Evolutionary conservation across 192 early-diverging fungal species (phyloP), one percentile per base, ranked within the genome.

Genomic region (Linnemannia elongata): DNA sequence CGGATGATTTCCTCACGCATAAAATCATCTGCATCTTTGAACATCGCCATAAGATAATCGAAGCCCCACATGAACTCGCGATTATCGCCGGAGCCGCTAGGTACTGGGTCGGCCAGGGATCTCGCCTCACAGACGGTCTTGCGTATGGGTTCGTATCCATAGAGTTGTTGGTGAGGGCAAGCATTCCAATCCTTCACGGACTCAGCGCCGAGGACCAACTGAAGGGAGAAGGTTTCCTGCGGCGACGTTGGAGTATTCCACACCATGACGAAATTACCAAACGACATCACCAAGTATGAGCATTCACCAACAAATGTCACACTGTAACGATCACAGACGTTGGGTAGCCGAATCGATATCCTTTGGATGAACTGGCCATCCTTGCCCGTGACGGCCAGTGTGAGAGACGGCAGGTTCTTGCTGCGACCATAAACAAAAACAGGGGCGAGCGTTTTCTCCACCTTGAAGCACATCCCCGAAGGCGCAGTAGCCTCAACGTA

Each of bases 1-100:
- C 63, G 54, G 0, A 81, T 36, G 30, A 81, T 75, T 2, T 72
- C 79, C 24, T 81, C 72, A n/a, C n/a, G n/a, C n/a, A n/a, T n/a
- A n/a, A n/a, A n/a, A n/a, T n/a, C n/a, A n/a, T n/a, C n/a, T n/a
- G n/a, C n/a, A n/a, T n/a, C n/a, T n/a, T 20, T 81, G 79, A 1
- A 42, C 42, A 0, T 30, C 22, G n/a, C n/a, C n/a, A n/a, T n/a
- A n/a, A n/a, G n/a, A n/a, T n/a, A n/a, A n/a, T n/a, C n/a, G n/a
- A n/a, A n/a, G n/a, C n/a, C n/a, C n/a, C n/a, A n/a, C n/a, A n/a
- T n/a, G n/a, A n/a, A n/a, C n/a, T n/a, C n/a, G n/a, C n/a, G n/a
- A n/a, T n/a, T n/a, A n/a, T n/a, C n/a, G 22, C n/a, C 24, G 6
- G 57, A 6, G n/a, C 24, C 57, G 9, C 27, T n/a, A n/a, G n/a